Percentiles rank a stretch among this genome's conserved stretches.
Evolutionary conservation across 2,329 filamentous ascomycete genomes (phyloP).

Genomic region (Pyrenochaeta sp.): DNA sequence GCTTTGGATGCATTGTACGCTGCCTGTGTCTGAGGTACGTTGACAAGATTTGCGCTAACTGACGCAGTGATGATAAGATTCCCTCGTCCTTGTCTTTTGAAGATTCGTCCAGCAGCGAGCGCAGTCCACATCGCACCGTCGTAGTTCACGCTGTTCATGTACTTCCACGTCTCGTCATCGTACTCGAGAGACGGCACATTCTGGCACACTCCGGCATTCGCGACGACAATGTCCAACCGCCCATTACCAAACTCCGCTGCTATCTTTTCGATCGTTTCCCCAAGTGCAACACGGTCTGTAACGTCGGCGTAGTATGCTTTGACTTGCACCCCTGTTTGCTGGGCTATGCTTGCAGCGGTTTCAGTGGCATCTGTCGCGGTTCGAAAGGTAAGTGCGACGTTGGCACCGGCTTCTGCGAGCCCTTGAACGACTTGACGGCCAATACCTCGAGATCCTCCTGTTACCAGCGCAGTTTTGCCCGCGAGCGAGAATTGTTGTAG

Average conservation of each 20-base stretch:
- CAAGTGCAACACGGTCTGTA: constrained; percentile 18
- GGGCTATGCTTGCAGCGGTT: constrained; percentile 19
- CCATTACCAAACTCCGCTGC: constrained; percentile 43
- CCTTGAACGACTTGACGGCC: constrained; percentile 47
- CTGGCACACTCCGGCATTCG: constrained; percentile 50
- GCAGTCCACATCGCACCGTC: constrained; percentile 80
- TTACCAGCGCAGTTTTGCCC: constrained; percentile 49
- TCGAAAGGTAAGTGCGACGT: constrained; percentile 41
- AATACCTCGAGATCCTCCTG: constrained; percentile 60
- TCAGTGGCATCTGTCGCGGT: constrained; percentile 19
- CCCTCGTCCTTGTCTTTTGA: constrained; percentile 76
- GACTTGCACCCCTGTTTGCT: constrained; percentile 15
- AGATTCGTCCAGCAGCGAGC: constrained; percentile 60
- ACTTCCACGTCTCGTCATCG: constrained; percentile 77
- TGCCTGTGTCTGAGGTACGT: constrained; percentile 74
- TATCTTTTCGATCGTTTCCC: constrained; percentile 25
- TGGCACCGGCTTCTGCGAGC: constrained; percentile 47
- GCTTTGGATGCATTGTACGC: constrained; percentile 73
- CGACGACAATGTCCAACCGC: constrained; percentile 52
- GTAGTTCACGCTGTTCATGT: constrained; percentile 82
- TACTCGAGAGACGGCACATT: constrained; percentile 73
- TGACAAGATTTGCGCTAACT: constrained; percentile 58
- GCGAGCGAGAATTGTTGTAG: constrained; percentile 22
- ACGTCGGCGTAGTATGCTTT: constrained; percentile 26
- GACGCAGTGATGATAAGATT: constrained; percentile 79